Conservation (phyloP, 1,284 basidiomycete genomes). For the Pseudozyma flocculosa region DNA sequence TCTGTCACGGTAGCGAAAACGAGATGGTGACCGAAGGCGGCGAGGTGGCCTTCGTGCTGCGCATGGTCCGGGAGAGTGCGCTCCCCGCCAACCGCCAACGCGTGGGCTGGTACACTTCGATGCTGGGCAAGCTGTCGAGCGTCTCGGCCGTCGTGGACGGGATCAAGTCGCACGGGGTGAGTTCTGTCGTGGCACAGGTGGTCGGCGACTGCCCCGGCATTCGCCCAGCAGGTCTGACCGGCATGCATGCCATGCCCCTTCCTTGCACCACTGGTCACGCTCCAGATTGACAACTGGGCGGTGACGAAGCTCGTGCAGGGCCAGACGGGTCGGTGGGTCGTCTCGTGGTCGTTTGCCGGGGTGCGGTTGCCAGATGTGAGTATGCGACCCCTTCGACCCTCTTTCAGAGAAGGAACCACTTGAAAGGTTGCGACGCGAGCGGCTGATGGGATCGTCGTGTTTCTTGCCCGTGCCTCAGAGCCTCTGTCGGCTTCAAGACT, state of each 20-base stretch:
- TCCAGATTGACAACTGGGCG: conserved; percentile 75
- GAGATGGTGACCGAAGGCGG: conserved; percentile 88
- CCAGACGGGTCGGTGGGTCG: conserved; percentile 80
- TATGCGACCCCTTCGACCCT: background rate
- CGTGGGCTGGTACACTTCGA: conserved; percentile 77
- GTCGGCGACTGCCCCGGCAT: no score
- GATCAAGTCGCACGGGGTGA: conserved; percentile 60
- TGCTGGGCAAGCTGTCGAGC: conserved; percentile 82
- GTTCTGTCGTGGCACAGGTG: background rate
- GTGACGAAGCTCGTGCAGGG: conserved; percentile 80
- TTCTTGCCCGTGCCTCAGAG: conserved; percentile 54
- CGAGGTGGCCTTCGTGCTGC: conserved; percentile 73
- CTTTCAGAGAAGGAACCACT: background rate
- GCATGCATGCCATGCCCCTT: no score
- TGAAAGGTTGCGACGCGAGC: no score
- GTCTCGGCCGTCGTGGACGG: conserved; percentile 66
- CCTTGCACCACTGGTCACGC: conserved; percentile 22
- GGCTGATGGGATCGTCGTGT: conserved; percentile 59
- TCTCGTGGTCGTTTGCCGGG: conserved; percentile 67
- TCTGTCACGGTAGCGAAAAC: conserved; percentile 70
- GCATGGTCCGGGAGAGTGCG: conserved; percentile 77
- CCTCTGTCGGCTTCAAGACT: no score
- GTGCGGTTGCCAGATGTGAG: conserved; percentile 16
- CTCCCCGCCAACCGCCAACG: conserved; percentile 51
- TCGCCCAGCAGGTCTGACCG: no score